Conservation (phyloP, 352 stramenopile genomes). For the Achlya hypogyna region DNA sequence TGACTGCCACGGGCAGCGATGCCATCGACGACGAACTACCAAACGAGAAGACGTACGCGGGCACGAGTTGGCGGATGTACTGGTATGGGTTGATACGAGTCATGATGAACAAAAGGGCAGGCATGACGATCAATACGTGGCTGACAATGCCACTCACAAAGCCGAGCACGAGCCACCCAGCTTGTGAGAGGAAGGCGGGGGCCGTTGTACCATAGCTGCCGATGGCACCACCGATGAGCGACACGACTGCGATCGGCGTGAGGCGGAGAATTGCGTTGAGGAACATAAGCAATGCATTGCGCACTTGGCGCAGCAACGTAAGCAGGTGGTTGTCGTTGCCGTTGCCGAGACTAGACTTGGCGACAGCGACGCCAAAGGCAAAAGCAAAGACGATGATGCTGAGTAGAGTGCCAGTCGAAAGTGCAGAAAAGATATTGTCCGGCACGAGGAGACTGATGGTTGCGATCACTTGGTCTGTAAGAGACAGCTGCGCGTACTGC, state of each 20-base stretch:
- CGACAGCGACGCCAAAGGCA: conserved; percentile 50
- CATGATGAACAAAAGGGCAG: conserved; percentile 50
- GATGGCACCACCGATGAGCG: conserved; percentile 19
- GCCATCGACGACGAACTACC: conserved; percentile 53
- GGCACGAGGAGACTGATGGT: conserved; percentile 59
- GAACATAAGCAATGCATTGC: conserved; percentile 35
- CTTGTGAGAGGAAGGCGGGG: conserved; percentile 29
- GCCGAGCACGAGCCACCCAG: conserved; percentile 47
- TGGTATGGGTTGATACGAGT: conserved; percentile 57
- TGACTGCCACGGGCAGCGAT: conserved; percentile 52
- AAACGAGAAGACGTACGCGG: conserved; percentile 60
- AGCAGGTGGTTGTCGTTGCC: conserved; percentile 14
- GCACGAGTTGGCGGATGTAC: conserved; percentile 56
- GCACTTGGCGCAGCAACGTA: conserved; percentile 32
- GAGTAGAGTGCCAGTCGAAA: conserved; percentile 44
- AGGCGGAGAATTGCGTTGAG: conserved; percentile 33
- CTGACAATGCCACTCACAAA: conserved; percentile 28
- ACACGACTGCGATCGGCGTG: conserved; percentile 25
- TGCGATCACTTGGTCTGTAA: conserved; percentile 62
- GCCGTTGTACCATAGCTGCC: conserved; percentile 11
- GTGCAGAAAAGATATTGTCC: conserved; percentile 55
- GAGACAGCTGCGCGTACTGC: conserved; percentile 30
- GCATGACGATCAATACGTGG: conserved; percentile 50
- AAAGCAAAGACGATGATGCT: conserved; percentile 69
- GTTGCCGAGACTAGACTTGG: conserved; percentile 27